Evolutionary conservation across 78 protist genomes (phyloP), one percentile per base, ranked within the genome.

Genomic region (Polysphondylium violaceum): DNA sequence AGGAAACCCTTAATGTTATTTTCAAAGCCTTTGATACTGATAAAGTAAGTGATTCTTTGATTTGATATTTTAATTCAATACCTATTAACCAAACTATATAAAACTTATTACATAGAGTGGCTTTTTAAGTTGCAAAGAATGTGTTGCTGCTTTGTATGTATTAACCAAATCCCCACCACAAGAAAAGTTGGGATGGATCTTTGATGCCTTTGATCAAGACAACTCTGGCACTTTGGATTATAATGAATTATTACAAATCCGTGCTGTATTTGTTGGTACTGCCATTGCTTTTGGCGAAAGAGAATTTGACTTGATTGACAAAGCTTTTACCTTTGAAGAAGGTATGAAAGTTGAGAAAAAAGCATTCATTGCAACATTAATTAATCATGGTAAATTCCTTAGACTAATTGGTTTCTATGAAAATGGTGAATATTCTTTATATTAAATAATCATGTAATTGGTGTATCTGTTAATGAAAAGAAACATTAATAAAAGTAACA

Each of bases 201-300:
- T 71, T 71, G 77, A 71, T 71, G 5, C 50, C 4, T 71, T 71
- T 50, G 77, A 71, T 50, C 51, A 36, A 33, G 81, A 73, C 36
- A 56, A 35, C 41, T 55, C 38, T 73, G 81, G 81, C 0, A 7
- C 7, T 38, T 38, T 73, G 1, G 36, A 31, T n/a, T 0, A 9
- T 35, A 29, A 55, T 2, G 81, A 73, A 73, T 19, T 73, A 55
- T 43, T 21, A 73, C 31, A 73, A 73, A 5, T 73, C 1, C 25
- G 43, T 8, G 12, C 35, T 17, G 50, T 55, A 8, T 63, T 44
- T 1, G 8, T 31, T 23, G 14, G 35, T 23, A 36, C 68, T 55
- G 64, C 56, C 8, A 9, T 35, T 9, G 65, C 81, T 11, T 6
- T 35, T 31, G 53, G 43, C 14, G 25, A 21, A 9, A 40, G 44